These are phyloP conservation scores for Xylaria castorea DNA, from an alignment of 495 filamentous ascomycete species.

Conservation along the genomic window DNA sequence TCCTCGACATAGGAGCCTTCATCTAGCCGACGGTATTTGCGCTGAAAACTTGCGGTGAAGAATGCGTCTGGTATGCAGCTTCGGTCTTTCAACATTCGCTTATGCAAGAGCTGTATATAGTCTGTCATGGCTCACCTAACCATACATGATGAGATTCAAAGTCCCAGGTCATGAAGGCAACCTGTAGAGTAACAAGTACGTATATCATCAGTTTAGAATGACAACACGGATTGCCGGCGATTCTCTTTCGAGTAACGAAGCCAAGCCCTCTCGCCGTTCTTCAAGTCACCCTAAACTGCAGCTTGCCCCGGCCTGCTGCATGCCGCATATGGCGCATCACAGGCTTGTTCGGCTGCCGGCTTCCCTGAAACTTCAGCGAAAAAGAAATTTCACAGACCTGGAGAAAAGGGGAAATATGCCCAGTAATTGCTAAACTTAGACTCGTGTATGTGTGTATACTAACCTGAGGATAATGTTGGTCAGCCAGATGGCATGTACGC, in stretches of 20 bases:
- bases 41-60: slow-evolving; percentile 6
- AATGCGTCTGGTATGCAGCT: background rate
- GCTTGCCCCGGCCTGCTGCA: background rate
- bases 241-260: background rate
- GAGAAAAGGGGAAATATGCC: background rate
- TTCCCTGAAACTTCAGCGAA: background rate
- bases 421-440: background rate
- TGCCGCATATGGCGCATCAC: background rate
- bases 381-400: background rate
- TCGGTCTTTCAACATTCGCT: too few species aligned
- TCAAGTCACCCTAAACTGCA: slow-evolving; percentile 4
- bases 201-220: background rate
- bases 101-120: background rate
- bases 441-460: background rate
- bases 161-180: background rate
- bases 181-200: background rate
- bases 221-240: background rate
- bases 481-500: background rate
- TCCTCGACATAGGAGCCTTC: background rate
- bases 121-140: background rate
- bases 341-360: background rate
- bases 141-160: background rate
- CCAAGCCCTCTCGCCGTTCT: background rate
- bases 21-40: background rate
- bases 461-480: background rate